Evolutionary conservation across 2,329 filamentous ascomycete genomes (phyloP).

Genomic region (Xylaria sp.): DNA sequence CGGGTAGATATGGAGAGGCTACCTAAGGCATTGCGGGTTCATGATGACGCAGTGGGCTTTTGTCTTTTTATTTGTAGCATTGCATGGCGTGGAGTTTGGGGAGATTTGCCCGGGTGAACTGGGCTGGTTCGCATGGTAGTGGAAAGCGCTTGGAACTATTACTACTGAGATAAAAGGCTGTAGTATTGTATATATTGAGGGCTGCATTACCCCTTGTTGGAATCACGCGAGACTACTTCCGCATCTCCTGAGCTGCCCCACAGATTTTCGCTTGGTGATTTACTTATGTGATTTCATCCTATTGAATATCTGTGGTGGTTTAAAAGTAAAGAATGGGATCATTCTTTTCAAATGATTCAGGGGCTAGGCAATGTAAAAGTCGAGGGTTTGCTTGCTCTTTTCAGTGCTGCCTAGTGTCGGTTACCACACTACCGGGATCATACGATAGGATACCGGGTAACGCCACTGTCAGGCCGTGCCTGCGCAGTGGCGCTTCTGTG

Average conservation of each 20-base stretch:
- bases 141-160: conserved; percentile 15
- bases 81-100: conserved; percentile 38
- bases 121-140: conserved; percentile 34
- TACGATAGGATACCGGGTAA: conserved; percentile 42
- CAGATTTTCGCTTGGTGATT: not conserved
- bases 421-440: conserved; percentile 34
- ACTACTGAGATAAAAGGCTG: conserved; percentile 9
- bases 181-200: conserved; percentile 26
- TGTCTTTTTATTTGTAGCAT: conserved; percentile 34
- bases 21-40: not conserved
- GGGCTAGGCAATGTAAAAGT: conserved; percentile 25
- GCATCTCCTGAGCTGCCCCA: not conserved
- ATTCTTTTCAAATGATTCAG: not conserved
- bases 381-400: conserved; percentile 2
- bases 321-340: not conserved
- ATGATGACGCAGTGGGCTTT: not conserved
- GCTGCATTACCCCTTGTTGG: not conserved
- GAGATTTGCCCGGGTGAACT: conserved; percentile 26
- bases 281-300: not conserved
- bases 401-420: conserved; percentile 2
- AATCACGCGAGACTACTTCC: not conserved
- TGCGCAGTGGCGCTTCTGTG: conserved; percentile 21
- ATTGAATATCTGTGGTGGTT: not conserved
- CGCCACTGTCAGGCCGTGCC: conserved; percentile 44
- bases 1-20: not conserved